Conservation (phyloP, 1,284 basidiomycete genomes). For the Leccinum fuscescens region DNA sequence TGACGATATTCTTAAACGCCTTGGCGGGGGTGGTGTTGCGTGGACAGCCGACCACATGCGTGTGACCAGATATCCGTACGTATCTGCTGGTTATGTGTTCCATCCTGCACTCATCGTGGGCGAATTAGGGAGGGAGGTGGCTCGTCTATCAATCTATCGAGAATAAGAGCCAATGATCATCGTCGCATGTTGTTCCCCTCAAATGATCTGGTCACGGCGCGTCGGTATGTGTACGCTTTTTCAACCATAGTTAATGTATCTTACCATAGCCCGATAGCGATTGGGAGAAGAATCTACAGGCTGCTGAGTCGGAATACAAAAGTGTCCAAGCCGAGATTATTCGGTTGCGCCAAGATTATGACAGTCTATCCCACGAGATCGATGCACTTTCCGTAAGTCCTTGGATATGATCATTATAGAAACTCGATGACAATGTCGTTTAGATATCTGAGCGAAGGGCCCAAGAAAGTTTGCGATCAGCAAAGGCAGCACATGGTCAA, state of each 20-base stretch:
- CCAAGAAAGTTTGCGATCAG: conserved; percentile 28
- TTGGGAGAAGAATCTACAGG: conserved; percentile 28
- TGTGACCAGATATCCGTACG: conserved; percentile 63
- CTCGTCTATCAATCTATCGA: conserved; percentile 40
- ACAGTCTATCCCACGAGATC: conserved; percentile 17
- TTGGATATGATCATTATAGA: neutral
- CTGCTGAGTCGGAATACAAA: conserved; percentile 30
- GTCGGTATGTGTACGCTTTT: conserved; percentile 29
- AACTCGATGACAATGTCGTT: neutral
- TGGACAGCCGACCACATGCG: conserved; percentile 61
- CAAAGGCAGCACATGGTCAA: conserved; percentile 36
- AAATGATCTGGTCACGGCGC: conserved; percentile 34
- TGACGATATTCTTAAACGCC: conserved; percentile 48
- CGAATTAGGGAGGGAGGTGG: conserved; percentile 61
- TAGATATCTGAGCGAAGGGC: conserved; percentile 31
- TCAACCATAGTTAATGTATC: neutral
- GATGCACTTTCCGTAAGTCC: conserved; percentile 22
- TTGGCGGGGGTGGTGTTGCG: conserved; percentile 51
- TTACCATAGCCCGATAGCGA: conserved; percentile 16
- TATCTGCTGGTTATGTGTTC: conserved; percentile 12
- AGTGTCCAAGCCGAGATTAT: conserved; percentile 16
- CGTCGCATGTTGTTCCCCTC: conserved; percentile 51
- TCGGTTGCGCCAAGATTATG: conserved; percentile 23
- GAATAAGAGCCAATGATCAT: conserved; percentile 39
- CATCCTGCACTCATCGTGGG: conserved; percentile 5